Evolutionary conservation across 202 grass and related monocot genomes (phyloP), one percentile per base, ranked within the genome.

Genomic region (Miscanthus sacchariflorus): DNA sequence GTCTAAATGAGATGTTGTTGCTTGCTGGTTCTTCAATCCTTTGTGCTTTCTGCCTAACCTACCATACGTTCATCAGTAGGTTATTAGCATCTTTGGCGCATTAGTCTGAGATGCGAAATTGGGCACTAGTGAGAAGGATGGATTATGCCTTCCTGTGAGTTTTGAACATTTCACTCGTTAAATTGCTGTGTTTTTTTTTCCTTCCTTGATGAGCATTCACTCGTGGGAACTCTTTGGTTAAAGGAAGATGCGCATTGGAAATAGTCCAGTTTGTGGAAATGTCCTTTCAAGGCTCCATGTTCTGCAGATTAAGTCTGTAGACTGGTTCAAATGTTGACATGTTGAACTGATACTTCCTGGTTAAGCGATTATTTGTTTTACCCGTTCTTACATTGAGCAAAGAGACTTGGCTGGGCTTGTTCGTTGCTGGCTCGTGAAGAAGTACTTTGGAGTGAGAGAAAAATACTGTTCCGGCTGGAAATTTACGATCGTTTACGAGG

Each of bases 331-430:
- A 28, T 5, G 39, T 84, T 75, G 84, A 68, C 72, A 19, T 65
- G 44, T 38, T 79, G 54, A 73, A 44, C 56, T 74, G 61, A 40
- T 69, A 33, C 46, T 58, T 39, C 49, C 3, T 74, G 72, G 5
- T 68, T 92, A 74, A 86, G 21, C 27, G 18, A 76, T 84, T 50
- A 39, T 61, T 82, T 74, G 42, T 11, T 88, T 88, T 82, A n/a
- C 33, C 44, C 27, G 7, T 59, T 17, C 64, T 43, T 46, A 4
- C 64, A 54, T 14, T 66, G 39, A 23, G 19, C n/a, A 54, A n/a
- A 80, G n/a, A 66, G 12, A 40, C 64, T 38, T n/a, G n/a, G n/a
- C n/a, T n/a, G n/a, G n/a, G n/a, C n/a, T n/a, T n/a, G n/a, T n/a
- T n/a, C n/a, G n/a, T n/a, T n/a, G n/a, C n/a, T n/a, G n/a, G n/a